Evolutionary conservation across 306 rosid species (phyloP), one percentile per base, ranked within the genome.

Genomic region (Gynostemma pentaphyllum): DNA sequence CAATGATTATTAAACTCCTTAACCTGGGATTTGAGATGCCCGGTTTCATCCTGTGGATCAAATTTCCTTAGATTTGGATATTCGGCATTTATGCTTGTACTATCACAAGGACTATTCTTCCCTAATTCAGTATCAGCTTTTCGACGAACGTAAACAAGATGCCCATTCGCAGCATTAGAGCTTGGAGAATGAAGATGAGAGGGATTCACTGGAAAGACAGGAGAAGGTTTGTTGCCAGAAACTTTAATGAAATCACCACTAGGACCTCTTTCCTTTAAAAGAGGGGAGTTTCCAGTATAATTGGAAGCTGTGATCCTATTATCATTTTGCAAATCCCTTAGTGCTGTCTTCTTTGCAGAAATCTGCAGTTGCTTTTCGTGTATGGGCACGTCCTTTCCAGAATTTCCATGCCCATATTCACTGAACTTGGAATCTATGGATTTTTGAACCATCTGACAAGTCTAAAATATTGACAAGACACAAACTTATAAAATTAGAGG

Each of bases 81-180:
- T 12, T 79, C 74, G 48, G 70, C 72, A 67, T 70, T 78, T 62
- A 68, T 37, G 72, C 74, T 85, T 47, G 76, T 40, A 65, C 69
- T 85, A 74, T 74, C 95, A 78, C 75, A 74, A 50, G 88, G 36
- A 48, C 75, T 76, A 62, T 67, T 81, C 80, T 85, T 92, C 68
- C 84, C 79, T 69, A 78, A 18, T 27, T 92, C 96, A 29, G 84
- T 80, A 66, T 92, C 98, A 5, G 95, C 78, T 69, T 88, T 92
- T 79, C 98, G 82, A 18, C 98, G 98, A 62, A 84, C 94, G 74
- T 92, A 92, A 57, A 92, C 98, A 66, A 88, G 98, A 74, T 78
- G 95, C 45, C 94, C 87, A 72, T 77, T 87, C 26, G 87, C 72
- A 76, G 78, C 55, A 77, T 64, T 86, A 71, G 62, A 81, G 50